Percentiles rank a stretch among this genome's conserved stretches.
Conservation (phyloP, 345 rosid species). For the Erysimum cheiranthoides region DNA sequence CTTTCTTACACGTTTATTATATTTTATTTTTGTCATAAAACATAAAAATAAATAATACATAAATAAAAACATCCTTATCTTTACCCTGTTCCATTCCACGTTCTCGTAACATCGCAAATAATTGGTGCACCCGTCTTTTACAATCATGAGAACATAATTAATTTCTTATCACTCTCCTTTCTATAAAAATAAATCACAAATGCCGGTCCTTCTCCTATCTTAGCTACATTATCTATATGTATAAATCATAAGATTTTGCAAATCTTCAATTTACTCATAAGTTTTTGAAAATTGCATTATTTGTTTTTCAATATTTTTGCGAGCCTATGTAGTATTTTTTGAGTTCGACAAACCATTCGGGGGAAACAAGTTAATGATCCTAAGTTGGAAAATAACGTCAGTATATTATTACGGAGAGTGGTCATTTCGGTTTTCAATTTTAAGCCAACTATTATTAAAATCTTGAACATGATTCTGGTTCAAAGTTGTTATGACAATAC, state of each 20-base stretch:
- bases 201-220: not conserved
- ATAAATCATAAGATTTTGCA: not conserved
- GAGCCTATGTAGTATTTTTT: not conserved
- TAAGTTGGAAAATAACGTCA: not conserved
- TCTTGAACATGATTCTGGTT: not conserved
- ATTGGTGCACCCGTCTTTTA: slow-evolving; percentile 42
- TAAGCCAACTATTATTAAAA: not conserved
- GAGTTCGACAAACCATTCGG: not conserved
- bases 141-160: slow-evolving; percentile 27
- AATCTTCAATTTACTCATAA: not conserved
- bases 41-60: not conserved
- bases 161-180: slow-evolving; percentile 9
- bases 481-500: too few relatives aligned
- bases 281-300: not conserved
- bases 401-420: too few relatives aligned
- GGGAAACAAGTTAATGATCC: not conserved
- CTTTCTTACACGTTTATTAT: slow-evolving; percentile 36
- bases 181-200: not conserved
- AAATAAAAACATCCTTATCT: slow-evolving; percentile 44
- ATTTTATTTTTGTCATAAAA: slow-evolving; percentile 3
- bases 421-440: not conserved
- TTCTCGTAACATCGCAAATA: slow-evolving; percentile 42
- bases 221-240: slow-evolving; percentile 8
- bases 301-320: not conserved
- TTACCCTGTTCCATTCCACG: slow-evolving; percentile 39